A percentile compares a stretch with the other conserved stretches of the same genome.
Evolutionary conservation across 1,284 basidiomycete genomes (phyloP).

Genomic region (Microbotryum intermedium): DNA sequence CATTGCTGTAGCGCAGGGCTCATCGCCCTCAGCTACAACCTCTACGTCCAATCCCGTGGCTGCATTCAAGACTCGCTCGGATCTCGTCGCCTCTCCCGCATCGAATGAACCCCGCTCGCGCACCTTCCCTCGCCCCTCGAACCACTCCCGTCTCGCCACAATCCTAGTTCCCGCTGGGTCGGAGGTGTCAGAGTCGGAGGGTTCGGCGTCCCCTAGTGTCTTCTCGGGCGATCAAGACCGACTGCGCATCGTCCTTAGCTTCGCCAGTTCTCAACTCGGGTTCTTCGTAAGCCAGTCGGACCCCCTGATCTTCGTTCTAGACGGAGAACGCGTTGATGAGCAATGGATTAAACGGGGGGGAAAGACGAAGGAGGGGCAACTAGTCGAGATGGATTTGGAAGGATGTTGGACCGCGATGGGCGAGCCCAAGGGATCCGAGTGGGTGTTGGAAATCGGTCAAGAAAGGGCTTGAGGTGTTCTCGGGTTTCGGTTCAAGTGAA

Average conservation of each 20-base stretch:
- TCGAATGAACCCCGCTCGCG: neutral
- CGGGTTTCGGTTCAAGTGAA: too few species aligned
- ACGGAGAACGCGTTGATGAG: too few species aligned
- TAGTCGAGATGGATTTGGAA: too few species aligned
- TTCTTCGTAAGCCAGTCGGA: constrained; percentile 3
- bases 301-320: too few species aligned
- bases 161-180: neutral
- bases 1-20: neutral
- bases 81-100: neutral
- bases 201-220: too few species aligned
- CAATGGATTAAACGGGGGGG: too few species aligned
- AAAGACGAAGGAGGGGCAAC: too few species aligned
- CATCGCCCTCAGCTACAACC: neutral
- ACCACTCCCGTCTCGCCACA: neutral
- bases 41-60: neutral
- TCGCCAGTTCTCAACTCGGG: constrained; percentile 4
- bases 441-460: too few species aligned
- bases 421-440: too few species aligned
- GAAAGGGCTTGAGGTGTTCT: too few species aligned
- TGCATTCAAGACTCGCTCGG: neutral
- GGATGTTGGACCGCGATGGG: too few species aligned
- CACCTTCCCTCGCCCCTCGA: constrained; percentile 8
- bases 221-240: neutral
- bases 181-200: neutral
- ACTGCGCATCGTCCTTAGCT: constrained; percentile 10